Evolutionary conservation across 805 yeast genomes (phyloP).

Genomic region (Saccharomycopsis microspora): DNA sequence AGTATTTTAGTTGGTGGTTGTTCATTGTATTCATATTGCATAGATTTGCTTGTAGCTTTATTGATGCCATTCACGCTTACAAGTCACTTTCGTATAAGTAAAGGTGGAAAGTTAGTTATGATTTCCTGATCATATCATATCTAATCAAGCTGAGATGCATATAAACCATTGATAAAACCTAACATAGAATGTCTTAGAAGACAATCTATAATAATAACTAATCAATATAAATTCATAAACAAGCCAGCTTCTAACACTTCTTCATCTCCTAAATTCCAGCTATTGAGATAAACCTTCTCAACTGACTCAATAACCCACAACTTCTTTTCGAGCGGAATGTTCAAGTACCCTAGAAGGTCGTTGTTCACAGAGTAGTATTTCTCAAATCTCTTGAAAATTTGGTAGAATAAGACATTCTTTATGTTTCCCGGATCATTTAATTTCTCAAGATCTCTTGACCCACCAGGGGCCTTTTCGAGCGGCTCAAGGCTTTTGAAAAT

Average conservation of each 20-base stretch:
- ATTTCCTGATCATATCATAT: too few species aligned
- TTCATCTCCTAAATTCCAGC: constrained; percentile 5
- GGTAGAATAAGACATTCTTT: constrained; percentile 9
- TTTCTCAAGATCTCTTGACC: not conserved
- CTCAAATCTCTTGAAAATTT: constrained; percentile 13
- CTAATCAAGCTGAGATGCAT: too few species aligned
- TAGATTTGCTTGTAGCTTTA: too few species aligned
- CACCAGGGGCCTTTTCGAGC: not conserved
- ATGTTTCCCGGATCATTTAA: not conserved
- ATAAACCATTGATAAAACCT: too few species aligned
- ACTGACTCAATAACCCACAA: constrained; percentile 7
- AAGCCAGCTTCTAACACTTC: constrained; percentile 3
- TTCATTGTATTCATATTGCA: not conserved
- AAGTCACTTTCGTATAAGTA: too few species aligned
- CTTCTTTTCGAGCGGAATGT: constrained; percentile 2
- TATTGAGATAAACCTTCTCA: constrained; percentile 12
- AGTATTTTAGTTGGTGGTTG: constrained; percentile 1
- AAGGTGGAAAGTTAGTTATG: too few species aligned
- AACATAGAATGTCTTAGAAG: not conserved
- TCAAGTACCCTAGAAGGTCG: not conserved
- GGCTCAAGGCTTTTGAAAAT: constrained; percentile 5
- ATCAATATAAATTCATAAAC: not conserved
- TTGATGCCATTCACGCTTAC: too few species aligned
- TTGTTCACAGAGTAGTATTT: constrained; percentile 5
- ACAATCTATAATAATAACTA: not conserved